These are phyloP conservation scores for Termitomyces bulborhizus DNA, from an alignment of 768 basidiomycete genomes.

Conservation along the genomic window DNA sequence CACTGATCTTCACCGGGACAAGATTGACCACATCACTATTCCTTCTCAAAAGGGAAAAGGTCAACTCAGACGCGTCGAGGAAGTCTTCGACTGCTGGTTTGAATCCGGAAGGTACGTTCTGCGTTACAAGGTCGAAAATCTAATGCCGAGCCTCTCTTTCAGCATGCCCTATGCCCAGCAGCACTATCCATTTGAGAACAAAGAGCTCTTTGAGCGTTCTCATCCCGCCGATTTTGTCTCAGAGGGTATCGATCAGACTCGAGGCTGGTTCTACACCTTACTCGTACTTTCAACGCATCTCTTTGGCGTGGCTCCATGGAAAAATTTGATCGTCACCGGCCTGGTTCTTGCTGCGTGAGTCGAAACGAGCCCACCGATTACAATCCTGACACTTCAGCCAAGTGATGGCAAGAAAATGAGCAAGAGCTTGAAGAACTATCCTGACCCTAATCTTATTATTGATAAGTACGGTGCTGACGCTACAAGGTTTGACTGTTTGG, in stretches of 20 bases:
- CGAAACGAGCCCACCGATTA: background rate
- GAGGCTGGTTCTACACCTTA: constrained; percentile 99
- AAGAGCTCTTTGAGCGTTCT: constrained; percentile 73
- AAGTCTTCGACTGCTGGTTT: constrained; percentile 99
- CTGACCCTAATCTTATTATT: constrained; percentile 89
- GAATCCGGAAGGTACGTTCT: constrained; percentile 87
- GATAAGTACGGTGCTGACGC: constrained; percentile 94
- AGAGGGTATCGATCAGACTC: constrained; percentile 97
- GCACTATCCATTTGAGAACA: constrained; percentile 98
- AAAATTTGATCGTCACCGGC: constrained; percentile 94
- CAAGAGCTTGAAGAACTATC: constrained; percentile 95
- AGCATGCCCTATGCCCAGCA: constrained; percentile 99
- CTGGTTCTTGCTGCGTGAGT: constrained; percentile 90
- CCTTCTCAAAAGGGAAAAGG: constrained; percentile 90
- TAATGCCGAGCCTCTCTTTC: background rate
- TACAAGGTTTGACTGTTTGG: constrained; percentile 50
- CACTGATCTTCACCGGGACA: constrained; percentile 88
- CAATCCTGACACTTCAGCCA: background rate
- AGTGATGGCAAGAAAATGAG: constrained; percentile 99
- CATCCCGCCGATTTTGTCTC: constrained; percentile 97
- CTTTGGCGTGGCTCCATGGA: constrained; percentile 93
- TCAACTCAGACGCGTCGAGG: constrained; percentile 80
- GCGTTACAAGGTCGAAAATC: background rate
- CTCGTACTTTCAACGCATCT: constrained; percentile 95
- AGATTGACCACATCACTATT: constrained; percentile 94